phyloP scores from a whole-genome alignment of 257 asterid species.

The Anisodus acutangulus region DNA sequence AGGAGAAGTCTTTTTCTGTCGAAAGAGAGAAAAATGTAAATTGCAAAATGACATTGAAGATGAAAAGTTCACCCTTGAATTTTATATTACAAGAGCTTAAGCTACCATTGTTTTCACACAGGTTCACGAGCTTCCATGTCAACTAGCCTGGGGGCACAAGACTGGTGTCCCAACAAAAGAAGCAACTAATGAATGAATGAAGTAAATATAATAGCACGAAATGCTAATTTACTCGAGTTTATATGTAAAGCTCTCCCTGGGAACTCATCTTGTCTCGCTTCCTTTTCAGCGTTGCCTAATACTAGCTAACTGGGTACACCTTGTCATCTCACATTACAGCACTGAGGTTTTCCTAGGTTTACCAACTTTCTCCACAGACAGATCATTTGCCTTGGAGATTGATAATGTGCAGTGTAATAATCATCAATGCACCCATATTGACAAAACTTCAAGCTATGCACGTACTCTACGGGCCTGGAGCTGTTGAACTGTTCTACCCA shows the following conservation, averaged over 20 bases:
- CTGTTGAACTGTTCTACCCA: slow-evolving; percentile 88
- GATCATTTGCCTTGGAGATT: slow-evolving; percentile 94
- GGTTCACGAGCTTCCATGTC: slow-evolving; percentile 10
- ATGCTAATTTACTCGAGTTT: slow-evolving; percentile 12
- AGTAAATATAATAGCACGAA: not conserved
- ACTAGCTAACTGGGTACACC: slow-evolving; percentile 5
- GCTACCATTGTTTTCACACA: slow-evolving; percentile 11
- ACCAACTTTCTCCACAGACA: slow-evolving; percentile 85
- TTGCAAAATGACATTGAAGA: not conserved
- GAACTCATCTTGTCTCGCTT: slow-evolving; percentile 15
- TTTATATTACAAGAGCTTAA: not conserved
- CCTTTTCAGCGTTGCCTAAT: not conserved
- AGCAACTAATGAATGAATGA: slow-evolving; percentile 26
- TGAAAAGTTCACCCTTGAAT: not conserved
- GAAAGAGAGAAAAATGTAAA: not conserved
- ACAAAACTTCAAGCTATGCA: slow-evolving; percentile 88
- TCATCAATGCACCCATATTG: slow-evolving; percentile 88
- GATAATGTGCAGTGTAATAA: slow-evolving; percentile 88
- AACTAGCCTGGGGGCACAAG: not conserved
- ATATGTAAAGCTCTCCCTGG: slow-evolving; percentile 28
- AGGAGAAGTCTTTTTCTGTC: not conserved
- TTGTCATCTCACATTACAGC: slow-evolving; percentile 89
- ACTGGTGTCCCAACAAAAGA: not conserved
- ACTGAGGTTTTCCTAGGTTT: slow-evolving; percentile 59
- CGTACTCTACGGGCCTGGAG: slow-evolving; percentile 63